Percentiles rank a stretch among this genome's conserved stretches.
Conservation (phyloP, 2,329 filamentous ascomycete species). For the Coniosporium tulheliwenetii region DNA sequence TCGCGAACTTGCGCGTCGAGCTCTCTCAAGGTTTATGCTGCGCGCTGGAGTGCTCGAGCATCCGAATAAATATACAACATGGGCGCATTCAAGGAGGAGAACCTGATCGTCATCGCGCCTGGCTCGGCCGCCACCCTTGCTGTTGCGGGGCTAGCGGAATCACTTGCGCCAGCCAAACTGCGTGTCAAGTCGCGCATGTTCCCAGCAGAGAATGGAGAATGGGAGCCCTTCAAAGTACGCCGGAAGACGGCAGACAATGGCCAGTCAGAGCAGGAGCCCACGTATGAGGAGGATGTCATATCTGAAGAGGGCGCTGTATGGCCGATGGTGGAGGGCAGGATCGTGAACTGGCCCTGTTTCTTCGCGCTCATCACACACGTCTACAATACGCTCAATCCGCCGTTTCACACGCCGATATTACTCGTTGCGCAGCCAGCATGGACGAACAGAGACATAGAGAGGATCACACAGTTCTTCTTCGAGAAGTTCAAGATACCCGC, state of each 20-base stretch:
- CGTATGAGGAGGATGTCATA: conserved; percentile 79
- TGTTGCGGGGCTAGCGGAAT: conserved; percentile 77
- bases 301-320: conserved; percentile 82
- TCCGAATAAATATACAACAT: too few species aligned
- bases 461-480: conserved; percentile 85
- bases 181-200: conserved; percentile 94
- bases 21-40: too few species aligned
- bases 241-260: conserved; percentile 32
- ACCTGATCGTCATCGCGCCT: conserved; percentile 45
- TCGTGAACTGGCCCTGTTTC: conserved; percentile 84
- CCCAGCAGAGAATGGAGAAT: conserved; percentile 59
- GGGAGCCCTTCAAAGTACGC: conserved; percentile 68
- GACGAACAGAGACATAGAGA: conserved; percentile 76
- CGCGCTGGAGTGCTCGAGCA: too few species aligned
- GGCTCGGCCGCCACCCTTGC: conserved; percentile 84
- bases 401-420: conserved; percentile 87
- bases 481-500: conserved; percentile 93
- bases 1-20: too few species aligned
- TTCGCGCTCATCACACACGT: conserved; percentile 87
- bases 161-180: conserved; percentile 77
- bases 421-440: conserved; percentile 81
- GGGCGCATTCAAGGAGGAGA: conserved; percentile 13
- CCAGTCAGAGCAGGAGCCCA: conserved; percentile 22
- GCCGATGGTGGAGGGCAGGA: conserved; percentile 66
- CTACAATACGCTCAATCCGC: conserved; percentile 74